These are phyloP conservation scores for Cladosporium sp. DNA, from an alignment of 2,329 filamentous ascomycete species.

Conservation along the genomic window DNA sequence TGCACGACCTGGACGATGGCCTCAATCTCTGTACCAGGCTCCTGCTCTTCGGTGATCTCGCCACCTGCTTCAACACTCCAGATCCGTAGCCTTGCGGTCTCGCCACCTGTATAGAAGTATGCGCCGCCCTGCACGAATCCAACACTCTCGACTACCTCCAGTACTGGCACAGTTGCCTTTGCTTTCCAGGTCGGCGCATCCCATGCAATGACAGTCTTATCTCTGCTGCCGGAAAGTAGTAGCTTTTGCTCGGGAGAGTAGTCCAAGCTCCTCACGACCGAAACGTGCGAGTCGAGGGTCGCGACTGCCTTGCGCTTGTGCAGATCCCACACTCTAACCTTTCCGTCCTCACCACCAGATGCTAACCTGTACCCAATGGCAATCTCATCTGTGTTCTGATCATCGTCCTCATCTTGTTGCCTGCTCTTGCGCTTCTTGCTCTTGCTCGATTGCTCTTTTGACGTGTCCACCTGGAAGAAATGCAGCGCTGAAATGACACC, in stretches of 20 bases:
- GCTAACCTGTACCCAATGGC: conserved; percentile 70
- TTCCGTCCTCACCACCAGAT: conserved; percentile 90
- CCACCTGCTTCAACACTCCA: conserved; percentile 75
- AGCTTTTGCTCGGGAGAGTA: conserved; percentile 71
- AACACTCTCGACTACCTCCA: conserved; percentile 79
- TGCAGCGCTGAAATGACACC: conserved; percentile 85
- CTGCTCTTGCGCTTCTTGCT: conserved; percentile 44
- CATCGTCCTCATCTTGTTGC: conserved; percentile 39
- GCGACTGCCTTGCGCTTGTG: conserved; percentile 75
- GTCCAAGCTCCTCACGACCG: conserved; percentile 82
- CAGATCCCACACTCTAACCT: conserved; percentile 86
- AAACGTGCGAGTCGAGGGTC: conserved; percentile 85
- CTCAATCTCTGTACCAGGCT: conserved; percentile 55
- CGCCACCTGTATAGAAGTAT: conserved; percentile 78
- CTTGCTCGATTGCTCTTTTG: conserved; percentile 19
- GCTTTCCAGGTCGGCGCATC: conserved; percentile 80
- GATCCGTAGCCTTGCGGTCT: conserved; percentile 74
- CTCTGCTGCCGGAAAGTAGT: conserved; percentile 79
- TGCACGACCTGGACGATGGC: conserved; percentile 70
- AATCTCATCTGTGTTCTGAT: conserved; percentile 47
- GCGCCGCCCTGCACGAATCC: conserved; percentile 71
- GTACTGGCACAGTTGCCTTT: conserved; percentile 72
- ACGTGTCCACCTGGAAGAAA: conserved; percentile 66
- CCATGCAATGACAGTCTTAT: conserved; percentile 94
- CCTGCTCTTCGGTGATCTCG: conserved; percentile 75